These are phyloP conservation scores for Cercospora sesami DNA, from an alignment of 2,329 filamentous ascomycete genomes.

Conservation along the genomic window DNA sequence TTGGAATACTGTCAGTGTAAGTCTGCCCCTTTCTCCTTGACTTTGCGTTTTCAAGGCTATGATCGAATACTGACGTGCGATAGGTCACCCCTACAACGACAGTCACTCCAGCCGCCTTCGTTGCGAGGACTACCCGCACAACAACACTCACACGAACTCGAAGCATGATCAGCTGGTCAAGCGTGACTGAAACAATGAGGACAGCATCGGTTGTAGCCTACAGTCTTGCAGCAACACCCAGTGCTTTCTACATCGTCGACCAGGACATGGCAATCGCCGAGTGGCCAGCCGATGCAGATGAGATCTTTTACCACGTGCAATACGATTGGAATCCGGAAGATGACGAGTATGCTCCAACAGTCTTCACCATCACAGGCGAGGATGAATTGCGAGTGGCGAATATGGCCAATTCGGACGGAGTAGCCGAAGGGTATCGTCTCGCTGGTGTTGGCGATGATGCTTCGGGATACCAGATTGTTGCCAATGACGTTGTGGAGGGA, in stretches of 20 bases:
- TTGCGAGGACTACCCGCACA: not conserved
- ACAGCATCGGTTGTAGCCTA: not conserved
- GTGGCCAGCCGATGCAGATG: conserved; percentile 6
- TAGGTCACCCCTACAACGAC: conserved; percentile 1
- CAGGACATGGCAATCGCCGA: conserved; percentile 7
- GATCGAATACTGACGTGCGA: not conserved
- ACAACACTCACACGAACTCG: not conserved
- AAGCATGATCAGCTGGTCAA: not conserved
- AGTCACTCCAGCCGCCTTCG: not conserved
- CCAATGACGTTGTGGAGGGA: not conserved
- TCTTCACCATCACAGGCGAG: conserved; percentile 4
- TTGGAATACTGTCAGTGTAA: not conserved
- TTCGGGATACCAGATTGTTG: conserved; percentile 5
- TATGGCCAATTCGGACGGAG: not conserved
- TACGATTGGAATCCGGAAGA: not conserved
- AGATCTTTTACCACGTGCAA: conserved; percentile 4
- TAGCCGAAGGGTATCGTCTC: not conserved
- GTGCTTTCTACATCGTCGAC: conserved; percentile 10
- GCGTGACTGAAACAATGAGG: not conserved
- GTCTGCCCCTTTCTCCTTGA: not conserved
- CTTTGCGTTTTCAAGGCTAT: not conserved
- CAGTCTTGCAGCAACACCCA: conserved; percentile 6
- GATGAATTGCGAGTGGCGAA: conserved; percentile 2
- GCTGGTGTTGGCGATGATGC: not conserved
- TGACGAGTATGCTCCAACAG: conserved; percentile 5